phyloP scores from a whole-genome alignment of 2,329 filamentous ascomycete genomes.

The Ascochyta koolunga region DNA sequence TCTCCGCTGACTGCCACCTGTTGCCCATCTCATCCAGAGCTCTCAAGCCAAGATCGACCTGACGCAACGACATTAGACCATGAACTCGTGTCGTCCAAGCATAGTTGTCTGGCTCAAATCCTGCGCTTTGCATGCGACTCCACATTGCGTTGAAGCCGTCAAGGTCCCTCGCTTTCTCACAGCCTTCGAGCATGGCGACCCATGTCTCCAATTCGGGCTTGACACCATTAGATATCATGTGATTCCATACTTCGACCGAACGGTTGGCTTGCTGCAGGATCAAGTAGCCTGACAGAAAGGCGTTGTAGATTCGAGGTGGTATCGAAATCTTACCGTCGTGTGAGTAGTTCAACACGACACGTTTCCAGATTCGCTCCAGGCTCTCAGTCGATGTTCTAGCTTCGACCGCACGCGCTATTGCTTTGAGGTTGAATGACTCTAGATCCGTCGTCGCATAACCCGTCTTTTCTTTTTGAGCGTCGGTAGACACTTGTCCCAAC shows the following conservation, averaged over 20 bases:
- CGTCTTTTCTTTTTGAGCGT: not conserved
- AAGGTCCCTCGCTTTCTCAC: constrained; percentile 64
- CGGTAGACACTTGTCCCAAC: constrained; percentile 14
- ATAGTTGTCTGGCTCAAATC: constrained; percentile 64
- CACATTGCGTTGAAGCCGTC: constrained; percentile 71
- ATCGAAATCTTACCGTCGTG: constrained; percentile 23
- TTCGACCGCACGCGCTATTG: constrained; percentile 34
- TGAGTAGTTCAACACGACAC: constrained; percentile 28
- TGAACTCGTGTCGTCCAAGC: constrained; percentile 76
- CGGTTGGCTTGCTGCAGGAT: constrained; percentile 48
- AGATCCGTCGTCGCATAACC: constrained; percentile 22
- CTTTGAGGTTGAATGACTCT: constrained; percentile 32
- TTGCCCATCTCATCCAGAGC: constrained; percentile 71
- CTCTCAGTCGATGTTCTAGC: constrained; percentile 15
- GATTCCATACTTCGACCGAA: constrained; percentile 63
- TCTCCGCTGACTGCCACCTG: constrained; percentile 59
- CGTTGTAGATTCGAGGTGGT: constrained; percentile 47
- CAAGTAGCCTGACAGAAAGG: constrained; percentile 57
- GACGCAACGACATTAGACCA: constrained; percentile 64
- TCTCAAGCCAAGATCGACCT: constrained; percentile 62
- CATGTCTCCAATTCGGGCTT: constrained; percentile 70
- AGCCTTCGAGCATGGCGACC: constrained; percentile 75
- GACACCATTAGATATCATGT: constrained; percentile 61
- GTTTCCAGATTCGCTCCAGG: constrained; percentile 35
- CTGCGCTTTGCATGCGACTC: constrained; percentile 64